Percentiles rank a stretch among this genome's conserved stretches.
phyloP scores from a whole-genome alignment of 2,329 filamentous ascomycete genomes.

The Sporothrix sp. region DNA sequence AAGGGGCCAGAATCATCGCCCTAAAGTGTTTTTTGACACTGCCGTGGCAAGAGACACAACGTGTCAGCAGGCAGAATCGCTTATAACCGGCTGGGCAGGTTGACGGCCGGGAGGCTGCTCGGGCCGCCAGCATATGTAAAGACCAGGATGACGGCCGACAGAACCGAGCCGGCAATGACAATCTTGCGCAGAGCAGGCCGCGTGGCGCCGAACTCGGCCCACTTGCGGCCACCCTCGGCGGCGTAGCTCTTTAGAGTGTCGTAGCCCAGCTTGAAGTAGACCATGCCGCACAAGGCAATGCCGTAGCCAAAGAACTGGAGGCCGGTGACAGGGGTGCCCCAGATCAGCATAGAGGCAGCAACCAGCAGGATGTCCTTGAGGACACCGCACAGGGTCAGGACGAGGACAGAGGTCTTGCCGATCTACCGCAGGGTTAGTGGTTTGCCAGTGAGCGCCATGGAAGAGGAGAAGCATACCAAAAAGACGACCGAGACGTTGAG shows the following conservation, averaged over 20 bases:
- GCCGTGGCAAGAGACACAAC: background rate
- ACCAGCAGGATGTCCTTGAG: constrained; percentile 84
- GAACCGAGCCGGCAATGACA: constrained; percentile 53
- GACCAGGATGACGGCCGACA: constrained; percentile 59
- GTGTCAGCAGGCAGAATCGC: background rate
- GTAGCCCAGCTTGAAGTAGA: constrained; percentile 78
- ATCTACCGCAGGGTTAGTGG: constrained; percentile 44
- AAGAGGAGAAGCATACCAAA: constrained; percentile 49
- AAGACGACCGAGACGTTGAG: constrained; percentile 82
- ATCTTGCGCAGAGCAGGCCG: constrained; percentile 72
- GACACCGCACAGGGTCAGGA: constrained; percentile 78
- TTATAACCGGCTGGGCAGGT: constrained; percentile 11
- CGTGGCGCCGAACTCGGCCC: constrained; percentile 74
- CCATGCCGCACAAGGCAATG: constrained; percentile 67
- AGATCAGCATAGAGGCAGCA: constrained; percentile 68
- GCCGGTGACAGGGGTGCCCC: constrained; percentile 62
- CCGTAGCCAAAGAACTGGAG: constrained; percentile 78
- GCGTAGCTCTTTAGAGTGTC: constrained; percentile 77
- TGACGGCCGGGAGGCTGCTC: constrained; percentile 12
- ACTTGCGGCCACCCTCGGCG: constrained; percentile 61
- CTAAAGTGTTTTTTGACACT: background rate
- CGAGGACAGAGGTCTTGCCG: constrained; percentile 76
- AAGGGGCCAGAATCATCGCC: background rate
- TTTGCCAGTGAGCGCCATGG: background rate
- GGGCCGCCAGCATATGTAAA: constrained; percentile 36